Percentiles rank a stretch among this genome's conserved stretches.
These are phyloP conservation scores for Cavenderia fasciculata DNA, from an alignment of 78 protist species.

Conservation along the genomic window DNA sequence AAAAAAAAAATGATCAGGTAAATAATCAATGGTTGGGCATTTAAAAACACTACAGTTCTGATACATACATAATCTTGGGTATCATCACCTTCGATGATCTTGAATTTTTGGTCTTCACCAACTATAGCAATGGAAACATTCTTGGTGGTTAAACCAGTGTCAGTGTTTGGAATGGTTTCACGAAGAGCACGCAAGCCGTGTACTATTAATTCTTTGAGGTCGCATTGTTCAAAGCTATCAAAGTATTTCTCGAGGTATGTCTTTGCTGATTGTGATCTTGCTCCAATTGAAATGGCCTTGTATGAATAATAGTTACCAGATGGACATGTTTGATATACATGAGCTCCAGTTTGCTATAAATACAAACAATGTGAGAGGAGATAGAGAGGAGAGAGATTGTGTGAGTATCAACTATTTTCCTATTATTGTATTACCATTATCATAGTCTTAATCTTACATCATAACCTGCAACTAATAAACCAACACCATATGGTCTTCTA, in stretches of 20 bases:
- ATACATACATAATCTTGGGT: slow-evolving; percentile 62
- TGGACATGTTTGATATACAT: slow-evolving; percentile 93
- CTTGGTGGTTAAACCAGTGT: slow-evolving; percentile 78
- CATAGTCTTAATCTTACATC: slow-evolving; percentile 81
- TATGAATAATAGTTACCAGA: slow-evolving; percentile 95
- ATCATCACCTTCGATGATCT: slow-evolving; percentile 66
- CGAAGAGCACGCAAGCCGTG: slow-evolving; percentile 95
- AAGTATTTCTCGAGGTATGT: slow-evolving; percentile 96
- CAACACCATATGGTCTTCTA: slow-evolving; percentile 98
- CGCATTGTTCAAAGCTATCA: slow-evolving; percentile 82
- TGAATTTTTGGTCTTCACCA: slow-evolving; percentile 75
- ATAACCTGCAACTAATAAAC: slow-evolving; percentile 95
- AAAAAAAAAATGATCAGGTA: neutral
- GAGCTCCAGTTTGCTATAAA: slow-evolving; percentile 88
- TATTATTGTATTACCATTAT: neutral
- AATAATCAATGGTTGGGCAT: neutral
- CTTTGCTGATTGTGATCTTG: slow-evolving; percentile 96
- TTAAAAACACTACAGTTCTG: neutral
- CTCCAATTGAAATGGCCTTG: slow-evolving; percentile 96
- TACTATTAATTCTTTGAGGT: slow-evolving; percentile 88
- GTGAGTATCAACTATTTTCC: neutral
- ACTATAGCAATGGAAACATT: slow-evolving; percentile 89
- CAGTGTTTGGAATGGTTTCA: slow-evolving; percentile 80
- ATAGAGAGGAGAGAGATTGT: neutral
- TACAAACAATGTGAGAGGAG: neutral